Conservation (phyloP, 1,284 basidiomycete species). For the Veloboletus limbatus region DNA sequence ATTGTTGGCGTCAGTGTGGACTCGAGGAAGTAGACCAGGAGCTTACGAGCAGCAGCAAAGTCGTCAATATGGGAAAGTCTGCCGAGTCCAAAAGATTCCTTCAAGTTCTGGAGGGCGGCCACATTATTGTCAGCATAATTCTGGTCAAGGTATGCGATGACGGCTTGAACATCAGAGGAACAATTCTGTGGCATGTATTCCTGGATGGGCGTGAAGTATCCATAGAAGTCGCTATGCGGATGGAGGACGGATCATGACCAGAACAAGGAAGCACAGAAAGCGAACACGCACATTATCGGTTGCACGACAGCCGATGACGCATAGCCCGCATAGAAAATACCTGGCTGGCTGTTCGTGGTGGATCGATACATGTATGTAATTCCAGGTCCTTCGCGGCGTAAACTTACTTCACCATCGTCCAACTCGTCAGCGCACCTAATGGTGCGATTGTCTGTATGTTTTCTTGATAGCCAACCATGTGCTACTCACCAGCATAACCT, state of each 20-base stretch:
- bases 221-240: conserved; percentile 55
- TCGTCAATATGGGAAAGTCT: conserved; percentile 61
- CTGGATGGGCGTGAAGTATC: conserved; percentile 68
- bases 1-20: not conserved
- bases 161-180: conserved; percentile 65
- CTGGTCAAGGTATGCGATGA: conserved; percentile 59
- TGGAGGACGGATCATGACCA: not conserved
- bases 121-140: conserved; percentile 46
- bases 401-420: conserved; percentile 68
- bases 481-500: conserved; percentile 55
- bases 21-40: not conserved
- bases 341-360: conserved; percentile 50
- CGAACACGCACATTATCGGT: conserved; percentile 48
- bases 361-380: not conserved
- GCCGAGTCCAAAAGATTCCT: conserved; percentile 57
- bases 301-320: conserved; percentile 72
- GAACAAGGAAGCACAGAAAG: not conserved
- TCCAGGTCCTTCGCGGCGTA: not conserved
- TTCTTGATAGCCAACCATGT: not conserved
- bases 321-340: conserved; percentile 65
- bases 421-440: conserved; percentile 56
- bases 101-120: conserved; percentile 48
- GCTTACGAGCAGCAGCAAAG: conserved; percentile 52
- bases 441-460: not conserved
- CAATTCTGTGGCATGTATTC: conserved; percentile 71